Evolutionary conservation across 768 basidiomycete species (phyloP).

Genomic region (Suillus brevipes): DNA sequence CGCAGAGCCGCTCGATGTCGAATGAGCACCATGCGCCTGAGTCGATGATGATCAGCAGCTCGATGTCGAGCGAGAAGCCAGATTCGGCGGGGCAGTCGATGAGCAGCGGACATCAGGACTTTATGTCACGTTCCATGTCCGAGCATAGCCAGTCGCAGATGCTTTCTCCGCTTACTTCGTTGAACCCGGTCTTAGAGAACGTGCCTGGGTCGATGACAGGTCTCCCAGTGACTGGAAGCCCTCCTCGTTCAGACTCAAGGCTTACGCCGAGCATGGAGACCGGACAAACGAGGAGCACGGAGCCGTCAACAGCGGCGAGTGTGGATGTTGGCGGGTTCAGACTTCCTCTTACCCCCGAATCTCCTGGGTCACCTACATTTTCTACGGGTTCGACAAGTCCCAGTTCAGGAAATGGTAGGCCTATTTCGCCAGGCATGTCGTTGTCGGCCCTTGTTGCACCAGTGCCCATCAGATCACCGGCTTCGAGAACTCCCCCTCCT

Average conservation of each 20-base stretch:
- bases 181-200: conserved; percentile 18
- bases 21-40: conserved; percentile 16
- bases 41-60: conserved; percentile 13
- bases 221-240: conserved; percentile 25
- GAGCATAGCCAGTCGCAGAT: conserved; percentile 1
- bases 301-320: conserved; percentile 16
- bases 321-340: conserved; percentile 32
- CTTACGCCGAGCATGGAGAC: conserved; percentile 31
- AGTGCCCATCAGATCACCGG: conserved; percentile 14
- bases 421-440: conserved; percentile 1
- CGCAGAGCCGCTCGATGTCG: conserved; percentile 18
- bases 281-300: conserved; percentile 19
- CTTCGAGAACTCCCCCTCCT: conserved; percentile 21
- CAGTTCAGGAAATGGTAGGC: background rate
- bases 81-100: background rate
- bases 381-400: background rate
- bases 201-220: conserved; percentile 21
- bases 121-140: conserved; percentile 1
- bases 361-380: conserved; percentile 16
- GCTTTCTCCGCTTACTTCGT: background rate
- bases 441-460: background rate
- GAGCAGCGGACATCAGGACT: conserved; percentile 5
- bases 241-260: conserved; percentile 41
- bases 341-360: conserved; percentile 33
- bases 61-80: conserved; percentile 28